A percentile compares a stretch with the other conserved stretches of the same genome.
Evolutionary conservation across 768 basidiomycete genomes (phyloP).

Genomic region (Pleurotus tuoliensis): DNA sequence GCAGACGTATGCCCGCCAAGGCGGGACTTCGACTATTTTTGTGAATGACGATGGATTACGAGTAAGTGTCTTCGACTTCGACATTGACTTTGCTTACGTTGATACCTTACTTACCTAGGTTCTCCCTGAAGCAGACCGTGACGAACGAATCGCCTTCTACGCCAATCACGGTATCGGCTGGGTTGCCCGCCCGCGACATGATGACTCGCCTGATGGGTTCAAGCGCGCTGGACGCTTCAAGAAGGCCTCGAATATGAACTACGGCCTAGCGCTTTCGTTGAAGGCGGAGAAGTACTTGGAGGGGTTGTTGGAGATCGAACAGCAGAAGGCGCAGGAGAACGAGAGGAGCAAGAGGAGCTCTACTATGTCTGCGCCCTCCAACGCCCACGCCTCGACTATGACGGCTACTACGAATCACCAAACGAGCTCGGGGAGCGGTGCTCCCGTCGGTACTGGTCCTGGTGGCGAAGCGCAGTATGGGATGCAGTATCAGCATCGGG

Average conservation of each 20-base stretch:
- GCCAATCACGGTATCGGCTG: slow-evolving; percentile 70
- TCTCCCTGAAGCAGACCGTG: slow-evolving; percentile 52
- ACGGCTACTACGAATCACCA: slow-evolving; percentile 4
- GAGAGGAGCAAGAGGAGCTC: background rate
- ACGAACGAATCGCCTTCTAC: slow-evolving; percentile 66
- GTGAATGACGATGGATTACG: slow-evolving; percentile 77
- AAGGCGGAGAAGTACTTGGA: slow-evolving; percentile 51
- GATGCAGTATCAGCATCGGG: slow-evolving; percentile 60
- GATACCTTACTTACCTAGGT: slow-evolving; percentile 30
- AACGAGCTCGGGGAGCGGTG: slow-evolving; percentile 11
- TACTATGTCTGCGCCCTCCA: background rate
- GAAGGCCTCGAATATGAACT: slow-evolving; percentile 93
- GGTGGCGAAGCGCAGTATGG: slow-evolving; percentile 40
- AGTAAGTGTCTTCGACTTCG: slow-evolving; percentile 10
- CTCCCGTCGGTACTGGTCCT: background rate
- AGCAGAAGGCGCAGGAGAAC: background rate
- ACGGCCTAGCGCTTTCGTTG: slow-evolving; percentile 67
- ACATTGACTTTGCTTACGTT: background rate
- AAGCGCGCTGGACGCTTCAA: slow-evolving; percentile 84
- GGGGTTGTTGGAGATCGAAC: slow-evolving; percentile 27
- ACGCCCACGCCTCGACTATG: background rate
- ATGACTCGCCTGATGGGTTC: slow-evolving; percentile 48
- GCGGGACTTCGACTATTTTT: slow-evolving; percentile 73
- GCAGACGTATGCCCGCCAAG: slow-evolving; percentile 84
- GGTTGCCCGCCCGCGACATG: slow-evolving; percentile 70